Evolutionary conservation across 768 basidiomycete genomes (phyloP).

Genomic region (Rhizopogon roseolus): DNA sequence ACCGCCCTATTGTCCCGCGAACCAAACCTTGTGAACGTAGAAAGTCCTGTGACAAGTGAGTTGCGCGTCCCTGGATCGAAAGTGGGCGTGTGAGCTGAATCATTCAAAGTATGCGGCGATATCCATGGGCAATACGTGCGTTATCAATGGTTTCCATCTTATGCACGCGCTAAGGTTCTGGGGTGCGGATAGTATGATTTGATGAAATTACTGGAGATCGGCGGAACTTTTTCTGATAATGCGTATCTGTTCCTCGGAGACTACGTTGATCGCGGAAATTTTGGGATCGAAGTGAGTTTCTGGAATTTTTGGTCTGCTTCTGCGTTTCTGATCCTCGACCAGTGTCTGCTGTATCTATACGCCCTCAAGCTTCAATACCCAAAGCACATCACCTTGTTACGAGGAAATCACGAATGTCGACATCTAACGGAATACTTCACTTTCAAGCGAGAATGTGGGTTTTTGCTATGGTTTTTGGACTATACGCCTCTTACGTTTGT

Average conservation of each 20-base stretch:
- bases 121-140: constrained; percentile 95
- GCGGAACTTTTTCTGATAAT: constrained; percentile 79
- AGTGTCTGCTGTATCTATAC: constrained; percentile 93
- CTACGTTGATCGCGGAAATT: constrained; percentile 96
- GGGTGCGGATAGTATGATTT: constrained; percentile 72
- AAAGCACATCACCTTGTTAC: constrained; percentile 72
- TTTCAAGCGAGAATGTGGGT: constrained; percentile 90
- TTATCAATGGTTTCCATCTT: constrained; percentile 7
- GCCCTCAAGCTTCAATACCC: constrained; percentile 91
- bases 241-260: constrained; percentile 93
- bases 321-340: constrained; percentile 1
- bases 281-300: constrained; percentile 63
- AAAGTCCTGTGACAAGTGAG: constrained; percentile 88
- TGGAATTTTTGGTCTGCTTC: neutral
- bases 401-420: constrained; percentile 96
- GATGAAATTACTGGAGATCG: constrained; percentile 97
- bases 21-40: constrained; percentile 81
- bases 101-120: constrained; percentile 80
- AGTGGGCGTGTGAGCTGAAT: constrained; percentile 6
- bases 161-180: neutral
- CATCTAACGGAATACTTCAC: constrained; percentile 98
- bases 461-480: constrained; percentile 20
- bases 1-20: constrained; percentile 67
- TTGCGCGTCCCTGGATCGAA: constrained; percentile 17
- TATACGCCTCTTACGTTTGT: neutral